Evolutionary conservation across 768 basidiomycete genomes (phyloP).

Genomic region (Mycena pura): DNA sequence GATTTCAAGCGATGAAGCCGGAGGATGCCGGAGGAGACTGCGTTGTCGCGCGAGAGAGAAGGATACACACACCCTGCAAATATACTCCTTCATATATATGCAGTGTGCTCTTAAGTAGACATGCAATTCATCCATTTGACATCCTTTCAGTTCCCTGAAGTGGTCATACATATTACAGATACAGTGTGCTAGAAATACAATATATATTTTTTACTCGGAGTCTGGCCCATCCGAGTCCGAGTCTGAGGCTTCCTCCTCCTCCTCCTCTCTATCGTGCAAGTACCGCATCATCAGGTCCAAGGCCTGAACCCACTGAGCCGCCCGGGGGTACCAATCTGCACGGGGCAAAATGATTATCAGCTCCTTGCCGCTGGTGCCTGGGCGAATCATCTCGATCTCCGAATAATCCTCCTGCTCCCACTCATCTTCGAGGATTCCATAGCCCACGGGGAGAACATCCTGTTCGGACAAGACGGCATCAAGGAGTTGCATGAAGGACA

Average conservation of each 20-base stretch:
- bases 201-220: too few species aligned
- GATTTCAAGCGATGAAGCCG: too few species aligned
- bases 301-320: neutral
- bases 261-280: neutral
- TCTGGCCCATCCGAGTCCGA: neutral
- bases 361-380: conserved; percentile 6
- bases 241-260: neutral
- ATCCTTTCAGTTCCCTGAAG: too few species aligned
- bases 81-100: too few species aligned
- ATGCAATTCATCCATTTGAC: neutral
- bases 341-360: neutral
- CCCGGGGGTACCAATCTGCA: neutral
- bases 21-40: too few species aligned
- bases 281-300: neutral
- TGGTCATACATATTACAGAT: too few species aligned
- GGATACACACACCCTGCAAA: too few species aligned
- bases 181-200: too few species aligned
- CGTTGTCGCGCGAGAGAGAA: too few species aligned
- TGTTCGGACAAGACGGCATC: neutral
- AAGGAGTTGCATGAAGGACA: neutral
- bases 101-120: too few species aligned
- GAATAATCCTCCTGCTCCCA: conserved; percentile 4
- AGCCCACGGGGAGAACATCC: neutral
- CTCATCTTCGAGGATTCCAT: neutral
- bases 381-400: neutral